Base-by-base conservation (phyloP, 257 asterid genomes). In the Gardenia jasminoides region DNA sequence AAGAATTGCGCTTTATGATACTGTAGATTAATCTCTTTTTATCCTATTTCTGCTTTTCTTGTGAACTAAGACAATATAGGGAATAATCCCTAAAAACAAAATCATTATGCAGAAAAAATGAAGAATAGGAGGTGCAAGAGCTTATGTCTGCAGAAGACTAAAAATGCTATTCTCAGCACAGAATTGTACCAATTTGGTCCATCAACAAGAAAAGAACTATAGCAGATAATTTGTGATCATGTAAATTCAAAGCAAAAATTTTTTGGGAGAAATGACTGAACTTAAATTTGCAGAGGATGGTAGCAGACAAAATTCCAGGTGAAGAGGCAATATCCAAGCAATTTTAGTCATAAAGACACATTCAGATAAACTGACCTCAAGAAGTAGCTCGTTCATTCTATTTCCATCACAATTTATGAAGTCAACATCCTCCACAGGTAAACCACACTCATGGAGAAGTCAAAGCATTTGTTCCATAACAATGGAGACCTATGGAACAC, bases 391-490 rank as follows among this genome's bases (percentile, higher is more conserved):
- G 86, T 93, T 96, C 99, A 93, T 92, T 41, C 91, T 88, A 74
- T 82, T 88, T 74, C 98, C 99, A 83, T 92, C 98, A 8, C 98
- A 93, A 75, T 96, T 96, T 5, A 96, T 83, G 88, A 92, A 96
- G 84, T 96, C 99, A 70, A 92, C 98, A 80, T 96, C 98, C 67
- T 85, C 89, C 80, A 66, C 13, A 26, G 97, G 99, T 82, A 96
- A 88, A 78, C 99, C 99, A 79, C 97, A 88, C 48, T 91, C 92
- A 79, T 96, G 99, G 80, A 96, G 97, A 76, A 96, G 82, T 46
- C 97, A 92, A 61, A 96, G 91, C 94, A 94, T 89, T 88, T 96
- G 97, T 79, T 96, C 99, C 95, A 91, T 91, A 70, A 96, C 99
- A 64, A 96, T 82, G 81, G 89, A 86, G 46, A 96, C 99, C 99